Percentiles rank a stretch among this genome's conserved stretches.
Evolutionary conservation across 1,284 basidiomycete genomes (phyloP).

Genomic region (Fistulinella cinereoalba): DNA sequence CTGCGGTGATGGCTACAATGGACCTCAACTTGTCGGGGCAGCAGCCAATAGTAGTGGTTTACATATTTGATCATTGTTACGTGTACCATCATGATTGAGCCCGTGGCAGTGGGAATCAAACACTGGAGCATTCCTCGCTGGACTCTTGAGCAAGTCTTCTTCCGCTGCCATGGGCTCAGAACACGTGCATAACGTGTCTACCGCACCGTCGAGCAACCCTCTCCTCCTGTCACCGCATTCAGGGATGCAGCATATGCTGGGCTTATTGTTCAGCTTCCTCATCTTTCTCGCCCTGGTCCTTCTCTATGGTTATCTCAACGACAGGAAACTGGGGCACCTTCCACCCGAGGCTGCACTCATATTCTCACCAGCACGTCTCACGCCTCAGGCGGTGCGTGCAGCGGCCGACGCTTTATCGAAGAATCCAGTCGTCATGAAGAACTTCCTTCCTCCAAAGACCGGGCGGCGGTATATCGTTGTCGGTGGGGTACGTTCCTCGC

Average conservation of each 20-base stretch:
- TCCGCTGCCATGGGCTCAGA: not conserved
- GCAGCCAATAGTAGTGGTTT: no score
- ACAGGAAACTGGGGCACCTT: conserved; percentile 44
- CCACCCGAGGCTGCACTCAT: conserved; percentile 40
- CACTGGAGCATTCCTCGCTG: not conserved
- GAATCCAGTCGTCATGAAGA: conserved; percentile 31
- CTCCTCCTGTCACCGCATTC: not conserved
- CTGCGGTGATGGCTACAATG: no score
- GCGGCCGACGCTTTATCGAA: conserved; percentile 37
- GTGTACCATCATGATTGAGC: not conserved
- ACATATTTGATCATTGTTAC: not conserved
- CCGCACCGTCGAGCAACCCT: not conserved
- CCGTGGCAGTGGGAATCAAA: not conserved
- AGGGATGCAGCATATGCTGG: conserved; percentile 14
- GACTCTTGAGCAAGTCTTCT: not conserved
- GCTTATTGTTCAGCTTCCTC: conserved; percentile 5
- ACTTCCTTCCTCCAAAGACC: conserved; percentile 47
- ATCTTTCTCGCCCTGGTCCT: conserved; percentile 11
- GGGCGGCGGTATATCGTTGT: conserved; percentile 55
- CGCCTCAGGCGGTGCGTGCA: conserved; percentile 37
- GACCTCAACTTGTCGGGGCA: no score
- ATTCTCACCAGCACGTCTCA: conserved; percentile 48
- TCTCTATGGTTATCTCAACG: conserved; percentile 53
- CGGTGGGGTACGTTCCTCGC: conserved; percentile 45
- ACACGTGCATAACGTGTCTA: not conserved